Evolutionary conservation across 768 basidiomycete genomes (phyloP).

Genomic region (Agaricus subrufescens): DNA sequence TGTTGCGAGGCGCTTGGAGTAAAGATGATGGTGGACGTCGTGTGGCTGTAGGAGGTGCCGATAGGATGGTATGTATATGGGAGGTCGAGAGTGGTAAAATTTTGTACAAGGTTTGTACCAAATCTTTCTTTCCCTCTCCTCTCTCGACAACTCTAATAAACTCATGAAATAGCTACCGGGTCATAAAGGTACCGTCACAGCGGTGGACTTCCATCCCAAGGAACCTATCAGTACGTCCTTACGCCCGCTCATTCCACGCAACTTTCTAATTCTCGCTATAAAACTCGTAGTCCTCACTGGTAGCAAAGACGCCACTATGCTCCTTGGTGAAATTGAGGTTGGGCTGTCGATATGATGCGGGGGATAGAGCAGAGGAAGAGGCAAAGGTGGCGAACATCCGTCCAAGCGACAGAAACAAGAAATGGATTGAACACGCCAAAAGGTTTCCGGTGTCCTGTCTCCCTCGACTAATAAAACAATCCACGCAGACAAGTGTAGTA

Average conservation of each 20-base stretch:
- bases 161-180: constrained; percentile 65
- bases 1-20: constrained; percentile 87
- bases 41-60: constrained; percentile 87
- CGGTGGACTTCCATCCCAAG: constrained; percentile 95
- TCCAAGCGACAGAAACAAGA: not conserved
- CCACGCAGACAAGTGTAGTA: not conserved
- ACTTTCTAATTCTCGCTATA: not conserved
- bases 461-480: not conserved
- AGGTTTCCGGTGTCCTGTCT: not conserved
- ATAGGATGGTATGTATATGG: constrained; percentile 84
- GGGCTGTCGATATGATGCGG: constrained; percentile 37
- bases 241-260: not conserved
- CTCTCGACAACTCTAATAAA: not conserved
- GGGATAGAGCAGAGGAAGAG: not conserved
- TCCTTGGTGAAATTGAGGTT: constrained; percentile 86
- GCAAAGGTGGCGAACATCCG: not conserved
- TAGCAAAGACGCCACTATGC: constrained; percentile 90
- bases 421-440: not conserved
- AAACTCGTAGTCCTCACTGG: constrained; percentile 69
- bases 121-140: not conserved
- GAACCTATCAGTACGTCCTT: constrained; percentile 82
- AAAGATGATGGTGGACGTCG: constrained; percentile 76
- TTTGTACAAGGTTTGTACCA: constrained; percentile 63
- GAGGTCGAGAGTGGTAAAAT: constrained; percentile 75
- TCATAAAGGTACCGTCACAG: constrained; percentile 93